phyloP scores from a whole-genome alignment of 257 asterid genomes.

The Solanum bukasovii region DNA sequence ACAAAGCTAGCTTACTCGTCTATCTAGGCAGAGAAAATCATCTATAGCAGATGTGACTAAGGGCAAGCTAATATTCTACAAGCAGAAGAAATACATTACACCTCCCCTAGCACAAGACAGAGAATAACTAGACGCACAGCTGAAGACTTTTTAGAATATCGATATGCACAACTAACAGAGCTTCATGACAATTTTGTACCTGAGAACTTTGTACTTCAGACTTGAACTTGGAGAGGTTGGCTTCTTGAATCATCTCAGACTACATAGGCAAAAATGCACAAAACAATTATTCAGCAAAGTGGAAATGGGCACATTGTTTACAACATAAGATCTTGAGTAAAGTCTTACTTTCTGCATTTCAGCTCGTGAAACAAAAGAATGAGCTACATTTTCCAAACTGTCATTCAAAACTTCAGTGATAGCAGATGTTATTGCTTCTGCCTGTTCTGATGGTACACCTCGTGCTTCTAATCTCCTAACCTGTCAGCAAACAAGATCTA shows the following conservation, averaged over 20 bases:
- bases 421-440: slow-evolving; percentile 60
- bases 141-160: background rate
- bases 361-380: too few relatives aligned
- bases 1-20: background rate
- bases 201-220: slow-evolving; percentile 51
- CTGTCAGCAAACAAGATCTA: slow-evolving; percentile 13
- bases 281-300: background rate
- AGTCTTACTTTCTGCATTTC: too few relatives aligned
- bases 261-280: slow-evolving; percentile 6
- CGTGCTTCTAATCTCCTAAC: slow-evolving; percentile 52
- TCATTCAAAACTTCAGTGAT: background rate
- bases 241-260: slow-evolving; percentile 41
- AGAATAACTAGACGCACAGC: background rate
- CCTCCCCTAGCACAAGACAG: background rate
- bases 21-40: background rate
- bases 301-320: too few relatives aligned
- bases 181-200: slow-evolving; percentile 17
- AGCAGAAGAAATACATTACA: background rate
- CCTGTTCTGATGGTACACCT: slow-evolving; percentile 49
- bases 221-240: slow-evolving; percentile 40
- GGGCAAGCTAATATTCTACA: background rate
- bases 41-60: background rate
- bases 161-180: background rate
- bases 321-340: too few relatives aligned
- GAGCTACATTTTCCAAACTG: too few relatives aligned